Conservation (phyloP, 23 red algal species). For the Gracilariopsis chorda region DNA sequence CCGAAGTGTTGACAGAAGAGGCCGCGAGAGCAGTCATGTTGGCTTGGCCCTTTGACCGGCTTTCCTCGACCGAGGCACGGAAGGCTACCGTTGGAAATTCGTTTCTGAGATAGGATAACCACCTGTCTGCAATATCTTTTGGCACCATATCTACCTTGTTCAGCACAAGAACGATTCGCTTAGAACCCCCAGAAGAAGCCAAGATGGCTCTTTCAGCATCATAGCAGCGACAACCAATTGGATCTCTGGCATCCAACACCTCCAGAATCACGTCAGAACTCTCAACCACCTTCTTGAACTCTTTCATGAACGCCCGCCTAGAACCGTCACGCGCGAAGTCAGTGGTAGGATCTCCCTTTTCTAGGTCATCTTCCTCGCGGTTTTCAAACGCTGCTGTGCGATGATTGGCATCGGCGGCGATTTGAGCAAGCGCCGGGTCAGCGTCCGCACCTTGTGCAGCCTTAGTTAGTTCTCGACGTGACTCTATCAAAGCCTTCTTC, state of each 20-base stretch:
- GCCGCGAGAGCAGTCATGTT: conserved; percentile 49
- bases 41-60: conserved; percentile 55
- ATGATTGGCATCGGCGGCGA: conserved; percentile 39
- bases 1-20: conserved; percentile 29
- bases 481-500: background rate
- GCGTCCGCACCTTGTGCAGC: conserved; percentile 6
- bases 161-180: conserved; percentile 87
- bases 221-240: conserved; percentile 80
- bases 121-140: conserved; percentile 63
- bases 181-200: conserved; percentile 61
- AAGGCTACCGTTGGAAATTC: conserved; percentile 87
- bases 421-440: conserved; percentile 22
- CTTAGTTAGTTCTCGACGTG: conserved; percentile 8
- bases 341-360: background rate
- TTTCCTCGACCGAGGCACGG: conserved; percentile 58
- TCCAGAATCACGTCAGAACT: conserved; percentile 85
- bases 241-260: conserved; percentile 96
- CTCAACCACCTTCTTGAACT: conserved; percentile 85
- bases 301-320: conserved; percentile 74
- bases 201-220: conserved; percentile 79
- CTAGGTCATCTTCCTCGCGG: background rate
- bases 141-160: conserved; percentile 99
- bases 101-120: conserved; percentile 83
- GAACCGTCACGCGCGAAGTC: conserved; percentile 13
- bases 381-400: conserved; percentile 32